These are phyloP conservation scores for Sarcodon aspratus DNA, from an alignment of 768 basidiomycete genomes.

Conservation along the genomic window DNA sequence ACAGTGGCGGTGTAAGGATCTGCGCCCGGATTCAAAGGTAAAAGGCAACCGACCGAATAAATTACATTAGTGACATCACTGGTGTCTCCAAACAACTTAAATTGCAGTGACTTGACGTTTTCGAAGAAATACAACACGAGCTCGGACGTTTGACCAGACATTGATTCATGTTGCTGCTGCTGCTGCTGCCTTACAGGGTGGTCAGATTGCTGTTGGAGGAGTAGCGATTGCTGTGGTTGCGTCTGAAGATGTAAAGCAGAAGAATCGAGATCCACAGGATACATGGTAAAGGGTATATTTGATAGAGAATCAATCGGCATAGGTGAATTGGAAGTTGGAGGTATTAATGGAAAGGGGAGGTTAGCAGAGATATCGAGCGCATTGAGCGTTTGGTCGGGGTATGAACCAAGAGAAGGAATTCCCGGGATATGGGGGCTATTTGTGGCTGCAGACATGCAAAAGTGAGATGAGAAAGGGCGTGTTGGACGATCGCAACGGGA, in stretches of 20 bases:
- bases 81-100: slow-evolving; percentile 49
- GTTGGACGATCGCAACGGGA: too few relatives aligned
- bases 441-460: background rate
- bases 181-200: background rate
- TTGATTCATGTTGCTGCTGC: background rate
- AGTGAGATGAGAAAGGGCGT: background rate
- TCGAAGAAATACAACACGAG: slow-evolving; percentile 64
- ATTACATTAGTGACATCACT: slow-evolving; percentile 43
- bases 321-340: background rate
- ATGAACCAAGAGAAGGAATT: background rate
- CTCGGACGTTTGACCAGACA: background rate
- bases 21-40: background rate
- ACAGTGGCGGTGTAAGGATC: slow-evolving; percentile 5
- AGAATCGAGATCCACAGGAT: background rate
- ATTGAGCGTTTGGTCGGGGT: background rate
- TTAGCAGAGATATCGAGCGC: background rate
- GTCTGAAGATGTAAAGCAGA: background rate
- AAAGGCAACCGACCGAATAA: slow-evolving; percentile 41
- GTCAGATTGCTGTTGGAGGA: background rate
- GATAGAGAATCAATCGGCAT: background rate
- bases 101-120: slow-evolving; percentile 55
- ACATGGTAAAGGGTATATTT: background rate
- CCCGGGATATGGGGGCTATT: background rate
- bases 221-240: background rate
- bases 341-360: background rate